Evolutionary conservation across 495 filamentous ascomycete genomes (phyloP).

Genomic region (Neurospora tetraspora): DNA sequence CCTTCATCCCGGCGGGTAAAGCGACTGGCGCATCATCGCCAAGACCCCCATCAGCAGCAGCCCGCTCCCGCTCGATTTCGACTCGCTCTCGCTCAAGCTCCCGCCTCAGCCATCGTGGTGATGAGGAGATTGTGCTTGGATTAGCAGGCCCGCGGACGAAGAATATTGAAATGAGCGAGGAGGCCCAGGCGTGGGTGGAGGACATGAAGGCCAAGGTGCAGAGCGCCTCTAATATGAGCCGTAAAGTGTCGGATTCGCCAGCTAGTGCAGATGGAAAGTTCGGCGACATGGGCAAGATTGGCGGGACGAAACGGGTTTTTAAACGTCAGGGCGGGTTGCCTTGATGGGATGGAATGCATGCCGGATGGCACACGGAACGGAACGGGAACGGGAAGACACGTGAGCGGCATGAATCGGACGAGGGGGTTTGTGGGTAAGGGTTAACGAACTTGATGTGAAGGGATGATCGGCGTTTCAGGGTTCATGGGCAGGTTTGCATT

Average conservation of each 20-base stretch:
- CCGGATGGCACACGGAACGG: neutral
- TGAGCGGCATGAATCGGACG: neutral
- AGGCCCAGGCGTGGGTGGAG: slow-evolving; percentile 63
- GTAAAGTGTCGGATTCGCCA: slow-evolving; percentile 13
- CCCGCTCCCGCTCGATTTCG: slow-evolving; percentile 24
- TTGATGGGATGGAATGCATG: neutral
- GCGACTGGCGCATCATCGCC: slow-evolving; percentile 9
- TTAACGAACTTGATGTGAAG: neutral
- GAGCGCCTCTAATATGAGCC: slow-evolving; percentile 39
- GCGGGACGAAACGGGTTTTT: slow-evolving; percentile 49
- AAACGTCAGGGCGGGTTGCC: slow-evolving; percentile 4
- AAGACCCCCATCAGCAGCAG: slow-evolving; percentile 12
- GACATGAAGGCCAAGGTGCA: slow-evolving; percentile 59
- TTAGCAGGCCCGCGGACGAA: slow-evolving; percentile 53
- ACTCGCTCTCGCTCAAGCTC: slow-evolving; percentile 34
- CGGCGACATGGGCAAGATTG: slow-evolving; percentile 48
- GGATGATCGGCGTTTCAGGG: neutral
- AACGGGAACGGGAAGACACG: neutral
- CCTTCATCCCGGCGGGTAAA: neutral
- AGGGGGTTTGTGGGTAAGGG: neutral
- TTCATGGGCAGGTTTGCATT: neutral
- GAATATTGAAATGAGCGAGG: slow-evolving; percentile 48
- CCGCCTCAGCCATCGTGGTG: slow-evolving; percentile 36
- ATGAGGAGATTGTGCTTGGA: slow-evolving; percentile 47
- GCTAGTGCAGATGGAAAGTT: slow-evolving; percentile 25